Base-by-base conservation (phyloP, 1,284 basidiomycete genomes). In the Blastosporella zonata region DNA sequence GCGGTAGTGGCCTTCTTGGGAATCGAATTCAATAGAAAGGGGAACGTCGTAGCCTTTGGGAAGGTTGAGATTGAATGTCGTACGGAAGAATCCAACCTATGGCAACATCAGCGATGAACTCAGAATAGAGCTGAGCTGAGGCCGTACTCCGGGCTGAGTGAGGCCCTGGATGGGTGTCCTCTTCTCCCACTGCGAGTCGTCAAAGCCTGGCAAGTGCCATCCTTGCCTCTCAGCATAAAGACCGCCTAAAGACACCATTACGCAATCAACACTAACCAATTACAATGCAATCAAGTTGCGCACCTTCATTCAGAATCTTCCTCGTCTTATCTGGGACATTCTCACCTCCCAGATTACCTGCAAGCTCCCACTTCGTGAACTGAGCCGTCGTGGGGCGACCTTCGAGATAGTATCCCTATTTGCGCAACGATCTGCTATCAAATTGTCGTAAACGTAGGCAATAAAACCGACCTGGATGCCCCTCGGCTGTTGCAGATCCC, bases 171-270 rank as follows among this genome's bases (percentile, higher is more conserved):
- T 50, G 1, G 55, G 52, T 12, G 53, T 55, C 25, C 49, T 46
- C 15, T 38, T 27, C 25, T 52, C 49, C 58, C 58, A 60, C 9
- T 38, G 22, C 6, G 55, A 55, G 22, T 54, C 53, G 25, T 60
- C 53, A 43, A 60, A 60, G 4, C 54, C 56, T 18, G 57, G 59
- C n/a, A 60, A 47, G 41, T 59, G 57, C 57, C 59, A 60, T 15
- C 57, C 57, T 35, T 44, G 49, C 9, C 59, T 49, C 53, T 57
- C 55, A 7, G 53, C 55, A 47, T 50, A 53, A 15, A 57, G 27
- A 15, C 55, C 57, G 45, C 54, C 54, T 55, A 36, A 3, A 18
- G 8, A 15, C 18, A 39, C 27, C 31, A 20, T 15, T 2, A 21
- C 10, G 17, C n/a, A n/a, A n/a, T n/a, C n/a, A n/a, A n/a, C n/a